phyloP scores from a whole-genome alignment of 345 rosid genomes.

The Sonneratia alba region DNA sequence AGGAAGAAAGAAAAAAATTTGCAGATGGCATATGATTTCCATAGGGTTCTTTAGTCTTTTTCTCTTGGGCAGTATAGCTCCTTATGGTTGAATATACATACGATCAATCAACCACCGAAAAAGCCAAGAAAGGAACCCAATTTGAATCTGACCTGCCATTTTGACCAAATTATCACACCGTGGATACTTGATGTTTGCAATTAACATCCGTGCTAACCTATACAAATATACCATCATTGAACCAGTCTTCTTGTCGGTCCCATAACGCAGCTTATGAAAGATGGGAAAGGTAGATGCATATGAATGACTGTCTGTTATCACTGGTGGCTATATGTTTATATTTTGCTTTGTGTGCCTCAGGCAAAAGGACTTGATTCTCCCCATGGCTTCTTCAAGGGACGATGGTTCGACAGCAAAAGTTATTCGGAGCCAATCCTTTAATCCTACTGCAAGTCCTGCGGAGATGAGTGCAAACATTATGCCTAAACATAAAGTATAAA shows the following conservation, averaged over 20 bases:
- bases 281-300: neutral
- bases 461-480: neutral
- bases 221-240: neutral
- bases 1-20: too few relatives aligned
- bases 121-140: neutral
- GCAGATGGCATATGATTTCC: too few relatives aligned
- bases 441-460: constrained; percentile 82
- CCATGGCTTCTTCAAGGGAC: constrained; percentile 58
- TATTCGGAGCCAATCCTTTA: constrained; percentile 67
- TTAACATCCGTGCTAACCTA: neutral
- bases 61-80: too few relatives aligned
- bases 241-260: neutral
- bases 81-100: neutral
- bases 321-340: neutral
- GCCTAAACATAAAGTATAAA: neutral
- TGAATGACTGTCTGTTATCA: neutral
- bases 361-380: constrained; percentile 60
- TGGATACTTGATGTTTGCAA: neutral
- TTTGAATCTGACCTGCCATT: neutral
- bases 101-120: neutral
- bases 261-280: too few relatives aligned
- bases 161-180: neutral
- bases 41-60: too few relatives aligned
- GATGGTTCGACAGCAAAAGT: constrained; percentile 74
- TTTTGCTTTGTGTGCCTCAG: constrained; percentile 41